Evolutionary conservation across 129 eudicot species (phyloP), one percentile per base, ranked within the genome.

Genomic region (Ambrosia trifida): DNA sequence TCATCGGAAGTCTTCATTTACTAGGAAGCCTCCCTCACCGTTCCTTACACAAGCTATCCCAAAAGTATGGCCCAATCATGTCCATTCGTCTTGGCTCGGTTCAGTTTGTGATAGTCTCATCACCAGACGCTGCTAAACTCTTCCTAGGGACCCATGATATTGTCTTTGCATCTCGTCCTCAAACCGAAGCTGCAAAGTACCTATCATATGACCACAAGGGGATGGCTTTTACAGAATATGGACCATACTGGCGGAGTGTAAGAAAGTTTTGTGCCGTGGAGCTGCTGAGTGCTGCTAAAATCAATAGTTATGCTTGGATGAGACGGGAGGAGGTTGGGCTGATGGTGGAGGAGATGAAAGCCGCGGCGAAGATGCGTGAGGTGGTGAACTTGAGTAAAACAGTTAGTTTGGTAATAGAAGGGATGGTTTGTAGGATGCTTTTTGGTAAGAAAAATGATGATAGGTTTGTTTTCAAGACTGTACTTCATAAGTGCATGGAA

Each of bases 361-460:
- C n/a, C n/a, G n/a, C n/a, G n/a, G n/a, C n/a, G n/a, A n/a, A n/a
- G n/a, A n/a, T 4, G 12, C 45, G 28, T 35, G 33, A 61, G 11
- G 66, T 33, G 66, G 66, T 61, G 66, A 61, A 61, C 46, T 35
- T 61, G 66, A 33, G 44, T 32, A 45, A 61, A 2, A 61, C 45
- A 6, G 66, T n/a, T 0, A 61, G 45, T 14, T n/a, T 14, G 46
- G 44, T 61, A 45, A 32, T 33, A 24, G 66, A 61, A 33, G n/a
- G 66, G 44, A 61, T 61, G 66, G 13, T 61, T 4, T 61, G 66
- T 16, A 61, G 66, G 45, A 61, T 61, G 66, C 8, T 61, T 20
- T 61, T 61, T 2, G 66, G 66, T 2, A 33, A 61, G 45, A 61
- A 61, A 35, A 33, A 33, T n/a, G 46, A 61, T 33, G 45, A 33